Base-by-base conservation (phyloP, 2,329 filamentous ascomycete genomes). In the Thelonectria blattea region DNA sequence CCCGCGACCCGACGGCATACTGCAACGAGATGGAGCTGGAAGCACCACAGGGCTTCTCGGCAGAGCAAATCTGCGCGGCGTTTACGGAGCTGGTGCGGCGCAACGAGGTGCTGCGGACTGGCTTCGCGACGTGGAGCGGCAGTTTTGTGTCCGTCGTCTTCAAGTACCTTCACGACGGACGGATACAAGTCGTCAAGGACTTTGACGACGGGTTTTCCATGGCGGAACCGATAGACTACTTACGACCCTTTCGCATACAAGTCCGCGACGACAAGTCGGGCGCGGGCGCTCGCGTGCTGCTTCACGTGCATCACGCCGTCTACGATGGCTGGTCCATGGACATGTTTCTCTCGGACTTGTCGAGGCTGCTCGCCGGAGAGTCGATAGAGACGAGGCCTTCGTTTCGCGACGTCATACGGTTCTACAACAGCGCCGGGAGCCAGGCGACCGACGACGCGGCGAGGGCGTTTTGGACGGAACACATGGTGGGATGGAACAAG, bases 301-400 rank as follows among this genome's bases (percentile, higher is more conserved):
- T 91, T 46, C 81, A 89, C 12, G 79, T 96, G 0, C 93, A 96
- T 71, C 93, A 97, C 75, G 88, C 91, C 1, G 73, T 96, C 1
- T 97, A 96, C 71, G 93, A 97, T 74, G 93, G 93, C n/a, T 97
- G 93, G 93, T 93, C 92, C 0, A 83, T 93, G 71, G 90, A 97
- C 52, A 79, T 94, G 30, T 75, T 96, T 0, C 68, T 91, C 14
- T 78, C 83, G 24, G 92, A 97, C 72, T 76, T 96, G 5, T 80
- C 83, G 4, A 70, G 68, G 0, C 65, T 90, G 1, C 68, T 90
- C 0, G 54, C 51, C 52, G 27, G 71, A 72, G 9, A 54, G 62
- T 1, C 14, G 51, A 5, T 77, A 1, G 39, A 65, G 0, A 43
- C 67, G 1, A 80, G 88, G 27, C 85, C 86, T 1, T 81, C 87